Base-by-base conservation (phyloP, 345 rosid species). In the Toxicodendron radicans region DNA sequence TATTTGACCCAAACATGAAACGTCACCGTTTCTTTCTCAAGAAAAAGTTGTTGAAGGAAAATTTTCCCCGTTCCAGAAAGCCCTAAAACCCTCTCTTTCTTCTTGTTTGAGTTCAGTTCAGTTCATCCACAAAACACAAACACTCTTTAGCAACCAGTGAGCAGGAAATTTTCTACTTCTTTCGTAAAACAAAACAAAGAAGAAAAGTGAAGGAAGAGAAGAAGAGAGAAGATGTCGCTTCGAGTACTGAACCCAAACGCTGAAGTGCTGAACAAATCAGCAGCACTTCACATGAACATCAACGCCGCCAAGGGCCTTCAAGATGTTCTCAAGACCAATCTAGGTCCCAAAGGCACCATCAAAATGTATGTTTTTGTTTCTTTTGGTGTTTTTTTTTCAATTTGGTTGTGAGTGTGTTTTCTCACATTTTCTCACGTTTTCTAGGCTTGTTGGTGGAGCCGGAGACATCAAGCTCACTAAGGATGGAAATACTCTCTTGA, bases 291-390 rank as follows among this genome's bases (percentile, higher is more conserved):
- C 79, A 95, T 95, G 98, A 95, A 90, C 85, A 95, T 95, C 78
- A 93, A 91, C 84, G 97, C 98, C 70, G 99, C 97, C 67, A 95
- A 93, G 84, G 97, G 97, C 60, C 84, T 95, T 71, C 99, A 95
- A 38, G 99, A 95, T 63, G 97, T 95, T 33, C 96, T 93, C 78
- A 95, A 90, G 75, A 74, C 91, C 43, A 95, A 95, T 77, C 98
- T 95, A 76, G 99, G 98, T 52, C 99, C 99, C 30, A 93, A 93
- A 77, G 99, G 99, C 78, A 95, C 98, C 74, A 95, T 95, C 79
- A 95, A 95, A 84, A 95, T 95, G 99, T 90, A 73, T 56, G 35
- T 23, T 61, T 69, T 17, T 32, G 24, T 71, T 64, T 45, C 10
- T 14, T 2, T 56, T 27, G 3, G 21, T n/a, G 6, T 51, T n/a